Percentiles rank a stretch among this genome's conserved stretches.
Evolutionary conservation across 2,329 filamentous ascomycete species (phyloP).

Genomic region (Arachnomyces sp.): DNA sequence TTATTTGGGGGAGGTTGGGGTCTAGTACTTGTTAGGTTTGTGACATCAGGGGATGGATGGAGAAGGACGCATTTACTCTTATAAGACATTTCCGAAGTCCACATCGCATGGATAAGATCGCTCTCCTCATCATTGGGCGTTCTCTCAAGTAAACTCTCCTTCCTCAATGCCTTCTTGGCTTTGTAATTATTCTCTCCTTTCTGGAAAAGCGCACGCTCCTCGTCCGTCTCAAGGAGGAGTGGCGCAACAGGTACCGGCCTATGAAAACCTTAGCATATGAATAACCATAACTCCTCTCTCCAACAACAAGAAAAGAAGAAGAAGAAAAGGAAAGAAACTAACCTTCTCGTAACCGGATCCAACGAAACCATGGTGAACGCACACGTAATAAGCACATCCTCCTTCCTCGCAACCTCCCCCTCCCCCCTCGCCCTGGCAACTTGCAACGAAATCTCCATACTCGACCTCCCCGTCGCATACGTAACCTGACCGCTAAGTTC

Average conservation of each 20-base stretch:
- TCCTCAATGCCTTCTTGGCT: constrained; percentile 56
- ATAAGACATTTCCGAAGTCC: constrained; percentile 59
- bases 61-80: constrained; percentile 35
- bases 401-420: constrained; percentile 31
- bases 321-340: constrained; percentile 11
- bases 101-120: constrained; percentile 64
- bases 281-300: no score
- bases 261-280: constrained; percentile 7
- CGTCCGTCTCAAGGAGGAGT: constrained; percentile 52
- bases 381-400: constrained; percentile 61
- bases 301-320: background rate
- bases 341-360: constrained; percentile 59
- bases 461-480: constrained; percentile 64
- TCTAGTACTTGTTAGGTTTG: constrained; percentile 29
- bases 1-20: constrained; percentile 45
- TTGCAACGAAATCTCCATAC: constrained; percentile 65
- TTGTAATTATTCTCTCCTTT: constrained; percentile 58
- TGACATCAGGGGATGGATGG: background rate
- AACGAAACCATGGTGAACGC: constrained; percentile 71
- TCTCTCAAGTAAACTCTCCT: constrained; percentile 54
- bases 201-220: constrained; percentile 56
- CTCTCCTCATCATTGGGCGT: constrained; percentile 64
- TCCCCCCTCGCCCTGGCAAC: constrained; percentile 55
- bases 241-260: constrained; percentile 55
- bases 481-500: constrained; percentile 62